Conservation (phyloP, 176 grass and related monocot genomes). For the Triticum timopheevii region DNA sequence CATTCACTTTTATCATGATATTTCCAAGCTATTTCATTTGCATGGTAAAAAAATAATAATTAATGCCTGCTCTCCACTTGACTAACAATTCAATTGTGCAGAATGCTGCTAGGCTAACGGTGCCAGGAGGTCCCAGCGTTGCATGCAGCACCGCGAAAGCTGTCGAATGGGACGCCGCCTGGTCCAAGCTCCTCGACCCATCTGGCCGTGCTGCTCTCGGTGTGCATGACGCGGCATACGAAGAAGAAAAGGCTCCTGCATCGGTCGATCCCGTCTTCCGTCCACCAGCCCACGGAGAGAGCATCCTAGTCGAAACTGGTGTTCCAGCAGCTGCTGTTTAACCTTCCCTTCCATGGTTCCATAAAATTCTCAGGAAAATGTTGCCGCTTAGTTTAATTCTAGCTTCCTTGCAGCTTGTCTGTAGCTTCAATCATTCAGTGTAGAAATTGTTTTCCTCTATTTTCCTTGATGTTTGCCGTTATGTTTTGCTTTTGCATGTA, state of each 20-base stretch:
- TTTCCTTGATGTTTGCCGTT: not conserved
- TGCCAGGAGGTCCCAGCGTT: slow-evolving; percentile 90
- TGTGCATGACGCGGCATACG: slow-evolving; percentile 79
- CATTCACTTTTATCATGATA: not conserved
- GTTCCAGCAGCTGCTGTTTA: slow-evolving; percentile 51
- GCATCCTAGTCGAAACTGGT: slow-evolving; percentile 10
- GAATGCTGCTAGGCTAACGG: slow-evolving; percentile 91
- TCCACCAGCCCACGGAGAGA: slow-evolving; percentile 6
- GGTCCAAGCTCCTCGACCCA: slow-evolving; percentile 88
- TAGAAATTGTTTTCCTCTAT: not conserved
- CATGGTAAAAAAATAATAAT: not conserved
- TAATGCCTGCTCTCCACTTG: too few relatives aligned
- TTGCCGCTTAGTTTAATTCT: not conserved
- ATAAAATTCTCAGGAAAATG: not conserved
- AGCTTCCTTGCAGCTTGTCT: not conserved
- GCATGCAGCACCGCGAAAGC: slow-evolving; percentile 97
- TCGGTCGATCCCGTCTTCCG: slow-evolving; percentile 4
- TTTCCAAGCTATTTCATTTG: not conserved
- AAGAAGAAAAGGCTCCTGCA: slow-evolving; percentile 32
- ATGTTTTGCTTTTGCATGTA: not conserved
- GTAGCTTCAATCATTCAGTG: not conserved
- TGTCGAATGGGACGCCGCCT: slow-evolving; percentile 87
- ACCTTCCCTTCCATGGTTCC: not conserved
- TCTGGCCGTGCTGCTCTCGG: slow-evolving; percentile 94
- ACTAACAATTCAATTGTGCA: slow-evolving; percentile 33